phyloP scores from a whole-genome alignment of 1,284 basidiomycete genomes.

The Apiotrichum veenhuisii region DNA sequence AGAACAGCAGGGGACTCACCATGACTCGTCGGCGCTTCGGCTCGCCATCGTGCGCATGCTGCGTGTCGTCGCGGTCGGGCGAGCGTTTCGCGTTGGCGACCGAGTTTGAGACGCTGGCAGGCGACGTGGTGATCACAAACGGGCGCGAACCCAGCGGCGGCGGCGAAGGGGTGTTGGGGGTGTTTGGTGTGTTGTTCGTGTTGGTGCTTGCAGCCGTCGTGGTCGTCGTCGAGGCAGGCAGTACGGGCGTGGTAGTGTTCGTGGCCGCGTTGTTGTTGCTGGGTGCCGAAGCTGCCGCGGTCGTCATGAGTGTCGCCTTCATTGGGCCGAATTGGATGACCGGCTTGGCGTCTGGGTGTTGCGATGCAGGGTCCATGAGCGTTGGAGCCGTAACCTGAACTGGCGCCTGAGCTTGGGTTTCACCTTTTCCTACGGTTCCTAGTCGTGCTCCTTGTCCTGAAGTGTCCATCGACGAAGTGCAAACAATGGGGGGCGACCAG shows the following conservation, averaged over 20 bases:
- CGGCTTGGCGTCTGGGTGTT: too few species aligned
- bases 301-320: too few species aligned
- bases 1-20: not conserved
- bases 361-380: too few species aligned
- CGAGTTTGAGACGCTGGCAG: not conserved
- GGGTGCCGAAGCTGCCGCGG: too few species aligned
- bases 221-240: too few species aligned
- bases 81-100: not conserved
- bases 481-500: not conserved
- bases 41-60: not conserved
- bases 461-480: not conserved
- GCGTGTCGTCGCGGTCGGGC: not conserved
- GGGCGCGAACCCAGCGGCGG: not conserved
- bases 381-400: too few species aligned
- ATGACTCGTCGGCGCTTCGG: constrained; percentile 1
- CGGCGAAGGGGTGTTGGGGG: not conserved
- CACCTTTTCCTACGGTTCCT: too few species aligned
- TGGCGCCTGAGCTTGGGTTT: too few species aligned
- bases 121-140: not conserved
- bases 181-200: not conserved
- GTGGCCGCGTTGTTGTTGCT: too few species aligned
- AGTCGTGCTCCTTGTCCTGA: not conserved
- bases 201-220: not conserved
- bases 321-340: too few species aligned
- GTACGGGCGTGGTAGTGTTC: too few species aligned